Percentiles rank a stretch among this genome's conserved stretches.
Conservation (phyloP, 306 rosid species). For the Arachis hypogaea region DNA sequence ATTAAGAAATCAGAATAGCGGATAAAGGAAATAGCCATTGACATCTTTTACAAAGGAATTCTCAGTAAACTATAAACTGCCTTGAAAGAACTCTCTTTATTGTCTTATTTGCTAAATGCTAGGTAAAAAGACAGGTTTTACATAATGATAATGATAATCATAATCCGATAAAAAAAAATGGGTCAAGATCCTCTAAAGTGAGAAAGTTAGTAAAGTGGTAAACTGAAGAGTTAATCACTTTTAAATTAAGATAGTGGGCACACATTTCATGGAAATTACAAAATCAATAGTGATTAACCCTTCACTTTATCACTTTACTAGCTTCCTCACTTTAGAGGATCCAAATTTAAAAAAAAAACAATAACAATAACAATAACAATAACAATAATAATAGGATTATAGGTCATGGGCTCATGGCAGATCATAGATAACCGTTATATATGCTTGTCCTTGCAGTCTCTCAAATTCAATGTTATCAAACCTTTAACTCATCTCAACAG, state of each 20-base stretch:
- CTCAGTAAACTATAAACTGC: not conserved
- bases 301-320: too few relatives aligned
- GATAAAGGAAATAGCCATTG: not conserved
- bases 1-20: not conserved
- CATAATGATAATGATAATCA: not conserved
- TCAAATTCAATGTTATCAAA: not conserved
- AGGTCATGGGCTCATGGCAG: not conserved
- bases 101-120: not conserved
- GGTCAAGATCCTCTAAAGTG: too few relatives aligned
- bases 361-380: too few relatives aligned
- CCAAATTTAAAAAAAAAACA: too few relatives aligned
- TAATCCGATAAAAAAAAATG: too few relatives aligned
- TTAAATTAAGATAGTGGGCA: too few relatives aligned
- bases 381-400: not conserved
- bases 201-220: too few relatives aligned
- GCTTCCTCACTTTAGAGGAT: too few relatives aligned
- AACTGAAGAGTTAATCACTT: too few relatives aligned
- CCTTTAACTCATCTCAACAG: too few relatives aligned
- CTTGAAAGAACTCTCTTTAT: not conserved
- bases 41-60: not conserved
- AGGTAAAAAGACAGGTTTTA: not conserved
- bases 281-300: too few relatives aligned
- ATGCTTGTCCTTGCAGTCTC: not conserved
- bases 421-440: not conserved
- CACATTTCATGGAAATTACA: too few relatives aligned